These are phyloP conservation scores for Zygoascus hellenicus DNA, from an alignment of 1,139 yeast species.

Conservation along the genomic window DNA sequence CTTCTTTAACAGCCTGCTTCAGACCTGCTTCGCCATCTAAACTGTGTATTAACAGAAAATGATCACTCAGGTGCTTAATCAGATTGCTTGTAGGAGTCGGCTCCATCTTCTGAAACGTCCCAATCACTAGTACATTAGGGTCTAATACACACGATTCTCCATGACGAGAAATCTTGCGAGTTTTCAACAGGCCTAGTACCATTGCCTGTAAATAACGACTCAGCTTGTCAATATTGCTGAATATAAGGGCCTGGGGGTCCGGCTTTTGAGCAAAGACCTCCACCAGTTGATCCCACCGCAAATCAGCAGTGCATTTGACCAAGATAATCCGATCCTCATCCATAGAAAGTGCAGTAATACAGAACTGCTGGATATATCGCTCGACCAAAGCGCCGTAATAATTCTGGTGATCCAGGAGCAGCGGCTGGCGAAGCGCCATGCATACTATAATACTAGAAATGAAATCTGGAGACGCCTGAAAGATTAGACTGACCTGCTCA, in stretches of 20 bases:
- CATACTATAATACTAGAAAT: not conserved
- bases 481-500: not conserved
- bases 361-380: conserved; percentile 3
- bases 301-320: conserved; percentile 6
- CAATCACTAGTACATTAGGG: conserved; percentile 13
- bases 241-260: conserved; percentile 19
- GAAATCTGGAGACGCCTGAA: conserved; percentile 2
- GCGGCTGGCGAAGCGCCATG: not conserved
- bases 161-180: conserved; percentile 8
- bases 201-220: conserved; percentile 25
- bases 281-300: conserved; percentile 3
- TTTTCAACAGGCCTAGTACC: conserved; percentile 21
- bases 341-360: not conserved
- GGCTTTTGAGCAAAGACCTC: not conserved
- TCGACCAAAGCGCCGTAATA: conserved; percentile 7
- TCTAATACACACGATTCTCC: conserved; percentile 12
- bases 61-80: conserved; percentile 16
- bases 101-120: conserved; percentile 8
- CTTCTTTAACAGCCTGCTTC: not conserved
- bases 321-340: not conserved
- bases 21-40: conserved; percentile 9
- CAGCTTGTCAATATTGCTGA: conserved; percentile 26
- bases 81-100: conserved; percentile 9
- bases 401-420: conserved; percentile 1
- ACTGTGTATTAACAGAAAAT: conserved; percentile 17